Evolutionary conservation across 371 early-diverging fungal species (phyloP).

Genomic region (Batkoa obscura): DNA sequence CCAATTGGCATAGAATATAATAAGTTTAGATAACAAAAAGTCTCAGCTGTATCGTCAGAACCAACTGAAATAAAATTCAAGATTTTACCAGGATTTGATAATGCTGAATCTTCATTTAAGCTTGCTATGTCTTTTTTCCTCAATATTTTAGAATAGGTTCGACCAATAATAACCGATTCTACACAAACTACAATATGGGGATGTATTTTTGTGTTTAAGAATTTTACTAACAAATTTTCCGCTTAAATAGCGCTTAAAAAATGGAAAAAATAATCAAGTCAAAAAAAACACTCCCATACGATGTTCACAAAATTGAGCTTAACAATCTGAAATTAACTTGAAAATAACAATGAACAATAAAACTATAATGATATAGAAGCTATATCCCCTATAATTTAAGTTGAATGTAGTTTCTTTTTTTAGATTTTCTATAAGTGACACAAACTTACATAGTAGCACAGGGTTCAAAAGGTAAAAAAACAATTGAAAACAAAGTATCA

Average conservation of each 20-base stretch:
- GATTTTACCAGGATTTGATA: slow-evolving; percentile 35
- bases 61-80: slow-evolving; percentile 70
- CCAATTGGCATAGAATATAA: slow-evolving; percentile 30
- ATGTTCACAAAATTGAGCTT: slow-evolving; percentile 4
- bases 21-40: slow-evolving; percentile 22
- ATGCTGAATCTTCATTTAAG: no score
- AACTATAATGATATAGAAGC: neutral
- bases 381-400: neutral
- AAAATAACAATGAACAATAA: slow-evolving; percentile 24
- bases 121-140: slow-evolving; percentile 16
- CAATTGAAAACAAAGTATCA: neutral
- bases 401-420: neutral
- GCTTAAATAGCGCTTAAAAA: no score
- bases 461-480: neutral
- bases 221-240: no score
- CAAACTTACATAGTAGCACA: neutral
- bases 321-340: slow-evolving; percentile 11
- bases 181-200: slow-evolving; percentile 6
- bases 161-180: slow-evolving; percentile 32
- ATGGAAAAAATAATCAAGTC: no score
- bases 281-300: no score
- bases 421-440: neutral
- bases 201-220: no score
- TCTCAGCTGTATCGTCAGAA: slow-evolving; percentile 25
- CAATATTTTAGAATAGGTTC: slow-evolving; percentile 31